Base-by-base conservation (phyloP, 768 basidiomycete species). In the Cyclocybe aegerita region DNA sequence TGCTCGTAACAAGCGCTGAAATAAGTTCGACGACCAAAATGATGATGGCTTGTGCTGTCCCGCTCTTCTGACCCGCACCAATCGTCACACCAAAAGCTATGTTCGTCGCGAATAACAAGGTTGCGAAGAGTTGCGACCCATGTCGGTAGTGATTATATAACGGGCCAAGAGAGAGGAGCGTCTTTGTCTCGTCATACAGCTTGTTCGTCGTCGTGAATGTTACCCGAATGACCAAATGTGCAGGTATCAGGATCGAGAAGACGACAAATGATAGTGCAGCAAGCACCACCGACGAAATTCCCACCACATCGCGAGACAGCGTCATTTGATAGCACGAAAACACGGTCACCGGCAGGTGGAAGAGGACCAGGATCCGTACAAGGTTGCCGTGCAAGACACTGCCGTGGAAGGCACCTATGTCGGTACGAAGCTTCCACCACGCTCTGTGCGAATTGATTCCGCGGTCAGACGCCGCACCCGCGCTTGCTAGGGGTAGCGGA, bases 141-240 rank as follows among this genome's bases (percentile, higher is more conserved):
- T 91, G 90, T 12, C 90, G 82, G 66, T 94, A 98, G 59, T 93
- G 88, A 68, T 95, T 97, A 70, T 99, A 99, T 48, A 98, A 77
- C 29, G 94, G 91, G 10, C 97, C 96, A 14, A 94, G 78, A 3
- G 86, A 81, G 14, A 99, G 85, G 12, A 98, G 76, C 0, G 95
- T 97, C 56, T 91, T 81, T 1, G 93, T 95, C 68, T 96, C 93
- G 56, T 96, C 93, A 65, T 98, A 98, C 4, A 98, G 77, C 63
- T 97, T 96, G 64, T 85, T 87, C 17, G 90, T 90, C 11, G 88
- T 82, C 0, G 90, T 93, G 53, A 83, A 74, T 12, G 83, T 81
- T 23, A 99, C 80, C n/a, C 88, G 85, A 50, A 86, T 68, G 40
- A 96, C 76, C 10, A 98, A 73, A 44, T 87, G 74, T 5, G 80